Conservation (phyloP, 305 asterid species). For the Fraxinus platypoda region DNA sequence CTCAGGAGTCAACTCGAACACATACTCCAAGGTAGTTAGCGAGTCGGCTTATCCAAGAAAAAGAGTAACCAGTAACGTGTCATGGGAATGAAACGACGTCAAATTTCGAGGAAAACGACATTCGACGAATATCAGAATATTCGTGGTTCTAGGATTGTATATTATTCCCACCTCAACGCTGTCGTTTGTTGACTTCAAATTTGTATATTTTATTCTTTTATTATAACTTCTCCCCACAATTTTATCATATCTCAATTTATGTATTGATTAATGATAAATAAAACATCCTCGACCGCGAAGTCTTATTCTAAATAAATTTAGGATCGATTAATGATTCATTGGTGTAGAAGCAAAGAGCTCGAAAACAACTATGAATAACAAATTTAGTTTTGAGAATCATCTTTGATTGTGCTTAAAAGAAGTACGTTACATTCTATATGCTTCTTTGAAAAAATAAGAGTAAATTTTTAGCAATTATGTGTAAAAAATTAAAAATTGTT, state of each 20-base stretch:
- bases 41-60: neutral
- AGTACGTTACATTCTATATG: too few relatives aligned
- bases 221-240: neutral
- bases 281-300: neutral
- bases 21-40: neutral
- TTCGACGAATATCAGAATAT: neutral
- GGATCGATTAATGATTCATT: too few relatives aligned
- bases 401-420: too few relatives aligned
- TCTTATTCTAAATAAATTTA: too few relatives aligned
- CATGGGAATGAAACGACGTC: neutral
- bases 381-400: too few relatives aligned
- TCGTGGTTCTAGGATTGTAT: neutral
- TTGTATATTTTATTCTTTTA: neutral
- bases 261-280: neutral
- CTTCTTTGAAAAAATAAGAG: too few relatives aligned
- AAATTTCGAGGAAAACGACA: neutral
- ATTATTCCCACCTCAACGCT: neutral
- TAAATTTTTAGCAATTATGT: too few relatives aligned
- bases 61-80: neutral
- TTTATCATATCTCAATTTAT: neutral
- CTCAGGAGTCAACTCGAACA: constrained; percentile 8
- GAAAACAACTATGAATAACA: too few relatives aligned
- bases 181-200: neutral
- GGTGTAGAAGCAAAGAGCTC: too few relatives aligned
- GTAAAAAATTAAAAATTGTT: too few relatives aligned